Evolutionary conservation across 2,329 filamentous ascomycete species (phyloP), one percentile per base, ranked within the genome.

Genomic region (Cladosporium sp.): DNA sequence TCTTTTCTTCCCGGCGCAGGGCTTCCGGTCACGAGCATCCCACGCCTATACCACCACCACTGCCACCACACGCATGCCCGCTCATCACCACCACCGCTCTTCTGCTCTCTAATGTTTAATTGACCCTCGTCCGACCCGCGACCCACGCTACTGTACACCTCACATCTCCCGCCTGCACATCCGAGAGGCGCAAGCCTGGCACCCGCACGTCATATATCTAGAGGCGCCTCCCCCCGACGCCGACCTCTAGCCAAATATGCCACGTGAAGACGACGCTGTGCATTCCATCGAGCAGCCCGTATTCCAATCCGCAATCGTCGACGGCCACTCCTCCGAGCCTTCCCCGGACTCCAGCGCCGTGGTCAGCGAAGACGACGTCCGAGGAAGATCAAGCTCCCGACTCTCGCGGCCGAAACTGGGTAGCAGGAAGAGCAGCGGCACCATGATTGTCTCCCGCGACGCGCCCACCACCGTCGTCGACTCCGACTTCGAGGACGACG

Each of bases 401-500:
- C 61, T 64, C 51, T 28, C 32, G 14, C 86, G 91, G 38, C 91
- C 91, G 18, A 86, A 86, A 65, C 81, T 93, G 63, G 86, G 86
- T 34, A 90, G 86, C 69, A 86, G 91, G 52, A 91, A 92, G 79
- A 90, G 88, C 74, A 93, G 90, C 76, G 91, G 90, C 63, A 92
- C 91, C 41, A 89, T 94, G 71, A 90, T 93, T 65, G 90, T 95
- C 6, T 88, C 90, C 28, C 86, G 91, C 68, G 90, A 92, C 73
- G 73, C 73, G n/a, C 69, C 70, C 14, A 69, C 73, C 41, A 89
- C 85, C 70, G 61, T 64, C 36, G 87, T 91, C 64, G 90, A 91
- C 68, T 80, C 88, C 65, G 86, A 92, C 69, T 91, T 93, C 72
- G 92, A 93, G 30, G 90, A 93, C 28, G 91, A 92, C 77, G 93